These are phyloP conservation scores for Litchi chinensis DNA, from an alignment of 345 rosid genomes.

Conservation along the genomic window DNA sequence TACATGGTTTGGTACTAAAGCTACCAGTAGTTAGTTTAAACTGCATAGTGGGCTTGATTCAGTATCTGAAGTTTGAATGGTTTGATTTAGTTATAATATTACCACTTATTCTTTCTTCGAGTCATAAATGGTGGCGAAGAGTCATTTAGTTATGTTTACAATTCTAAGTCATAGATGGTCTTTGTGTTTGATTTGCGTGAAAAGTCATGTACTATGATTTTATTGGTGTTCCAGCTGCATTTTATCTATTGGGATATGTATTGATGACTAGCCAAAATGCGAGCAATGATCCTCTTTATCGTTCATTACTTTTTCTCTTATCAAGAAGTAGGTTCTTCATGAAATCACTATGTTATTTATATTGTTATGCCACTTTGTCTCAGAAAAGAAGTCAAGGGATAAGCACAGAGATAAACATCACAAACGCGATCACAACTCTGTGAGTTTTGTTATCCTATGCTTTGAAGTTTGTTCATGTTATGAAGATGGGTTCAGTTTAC, in stretches of 20 bases:
- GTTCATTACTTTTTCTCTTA: not conserved
- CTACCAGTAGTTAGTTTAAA: not conserved
- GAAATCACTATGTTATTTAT: constrained; percentile 19
- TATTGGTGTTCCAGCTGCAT: not conserved
- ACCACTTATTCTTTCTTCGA: not conserved
- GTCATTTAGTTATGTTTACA: not conserved
- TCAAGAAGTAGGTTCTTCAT: not conserved
- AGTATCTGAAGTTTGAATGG: not conserved
- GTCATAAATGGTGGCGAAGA: not conserved
- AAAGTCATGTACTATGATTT: not conserved
- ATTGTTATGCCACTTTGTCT: constrained; percentile 31
- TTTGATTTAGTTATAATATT: not conserved
- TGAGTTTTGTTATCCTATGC: constrained; percentile 39
- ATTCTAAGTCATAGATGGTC: not conserved
- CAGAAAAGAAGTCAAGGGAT: constrained; percentile 87
- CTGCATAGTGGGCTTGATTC: not conserved
- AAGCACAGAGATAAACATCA: constrained; percentile 51
- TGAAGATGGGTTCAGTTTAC: not conserved
- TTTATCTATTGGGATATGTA: not conserved
- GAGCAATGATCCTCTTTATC: not conserved
- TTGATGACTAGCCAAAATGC: not conserved
- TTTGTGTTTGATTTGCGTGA: not conserved
- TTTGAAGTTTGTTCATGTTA: constrained; percentile 8
- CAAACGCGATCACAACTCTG: constrained; percentile 43
- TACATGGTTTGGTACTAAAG: not conserved